Evolutionary conservation across 1,139 yeast species (phyloP).

Genomic region (Yarrowia galli): DNA sequence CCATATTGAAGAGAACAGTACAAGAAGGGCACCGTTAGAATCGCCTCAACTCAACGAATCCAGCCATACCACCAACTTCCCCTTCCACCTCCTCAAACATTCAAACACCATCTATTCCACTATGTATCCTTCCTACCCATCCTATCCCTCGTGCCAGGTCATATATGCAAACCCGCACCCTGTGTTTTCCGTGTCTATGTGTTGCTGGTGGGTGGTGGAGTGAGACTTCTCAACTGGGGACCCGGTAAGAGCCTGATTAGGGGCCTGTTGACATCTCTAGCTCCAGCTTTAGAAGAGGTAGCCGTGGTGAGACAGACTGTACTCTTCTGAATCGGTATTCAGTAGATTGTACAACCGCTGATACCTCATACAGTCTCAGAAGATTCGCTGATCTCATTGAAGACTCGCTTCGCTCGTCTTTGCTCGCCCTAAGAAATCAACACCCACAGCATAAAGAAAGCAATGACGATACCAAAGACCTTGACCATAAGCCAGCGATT

Average conservation of each 20-base stretch:
- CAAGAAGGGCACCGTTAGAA: no score
- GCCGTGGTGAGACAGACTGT: no score
- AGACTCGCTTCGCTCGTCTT: not conserved
- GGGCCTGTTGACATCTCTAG: no score
- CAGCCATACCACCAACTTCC: not conserved
- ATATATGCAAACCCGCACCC: slow-evolving; percentile 9
- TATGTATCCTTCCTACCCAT: slow-evolving; percentile 15
- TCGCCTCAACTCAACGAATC: no score
- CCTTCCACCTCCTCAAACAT: not conserved
- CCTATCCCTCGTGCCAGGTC: not conserved
- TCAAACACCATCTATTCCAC: slow-evolving; percentile 27
- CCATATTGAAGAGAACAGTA: no score
- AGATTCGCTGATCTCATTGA: not conserved
- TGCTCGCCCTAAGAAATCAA: slow-evolving; percentile 45
- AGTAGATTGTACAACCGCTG: no score
- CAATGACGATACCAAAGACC: slow-evolving; percentile 84
- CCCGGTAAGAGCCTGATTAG: no score
- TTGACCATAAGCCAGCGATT: slow-evolving; percentile 92
- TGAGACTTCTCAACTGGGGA: no score
- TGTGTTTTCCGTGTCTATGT: not conserved
- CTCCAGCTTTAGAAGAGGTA: no score
- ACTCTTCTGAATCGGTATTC: no score
- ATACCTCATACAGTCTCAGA: no score
- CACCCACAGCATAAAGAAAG: slow-evolving; percentile 51
- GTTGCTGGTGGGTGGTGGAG: not conserved